phyloP scores from a whole-genome alignment of 202 grass and related monocot genomes.

The Alloteropsis angusta region DNA sequence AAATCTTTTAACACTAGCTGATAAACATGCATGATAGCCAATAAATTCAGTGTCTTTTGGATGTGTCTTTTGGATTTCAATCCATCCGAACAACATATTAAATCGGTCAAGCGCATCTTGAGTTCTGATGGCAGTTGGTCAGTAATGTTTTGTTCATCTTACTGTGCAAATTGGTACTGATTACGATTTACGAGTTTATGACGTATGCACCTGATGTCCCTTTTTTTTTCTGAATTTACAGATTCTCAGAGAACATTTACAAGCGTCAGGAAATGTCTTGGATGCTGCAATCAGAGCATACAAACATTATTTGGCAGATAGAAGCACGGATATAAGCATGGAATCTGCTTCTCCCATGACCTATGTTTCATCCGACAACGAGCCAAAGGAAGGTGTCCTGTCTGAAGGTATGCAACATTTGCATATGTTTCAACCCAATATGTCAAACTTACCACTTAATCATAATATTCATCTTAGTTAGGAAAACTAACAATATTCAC shows the following conservation, averaged over 20 bases:
- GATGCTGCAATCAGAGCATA: conserved; percentile 38
- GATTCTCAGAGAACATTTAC: conserved; percentile 10
- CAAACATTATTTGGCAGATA: conserved; percentile 21
- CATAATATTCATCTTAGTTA: not conserved
- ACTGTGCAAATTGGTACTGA: not conserved
- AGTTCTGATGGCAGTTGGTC: not conserved
- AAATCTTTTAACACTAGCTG: not conserved
- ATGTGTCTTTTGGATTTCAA: not conserved
- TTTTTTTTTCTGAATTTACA: not conserved
- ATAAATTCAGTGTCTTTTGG: not conserved
- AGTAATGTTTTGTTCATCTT: not conserved
- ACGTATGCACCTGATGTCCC: not conserved
- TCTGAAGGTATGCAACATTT: conserved; percentile 7
- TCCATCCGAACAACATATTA: not conserved
- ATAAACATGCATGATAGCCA: not conserved
- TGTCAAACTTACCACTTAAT: not conserved
- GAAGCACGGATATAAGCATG: not conserved
- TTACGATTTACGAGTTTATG: too few species aligned
- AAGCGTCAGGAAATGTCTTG: conserved; percentile 35
- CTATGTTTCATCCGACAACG: not conserved
- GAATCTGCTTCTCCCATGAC: not conserved
- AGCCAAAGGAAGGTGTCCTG: not conserved
- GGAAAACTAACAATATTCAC: not conserved
- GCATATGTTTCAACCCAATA: not conserved
- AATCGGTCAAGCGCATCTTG: not conserved